Percentiles rank a stretch among this genome's conserved stretches.
phyloP scores from a whole-genome alignment of 805 yeast species.

The Wickerhamomyces bisporus region DNA sequence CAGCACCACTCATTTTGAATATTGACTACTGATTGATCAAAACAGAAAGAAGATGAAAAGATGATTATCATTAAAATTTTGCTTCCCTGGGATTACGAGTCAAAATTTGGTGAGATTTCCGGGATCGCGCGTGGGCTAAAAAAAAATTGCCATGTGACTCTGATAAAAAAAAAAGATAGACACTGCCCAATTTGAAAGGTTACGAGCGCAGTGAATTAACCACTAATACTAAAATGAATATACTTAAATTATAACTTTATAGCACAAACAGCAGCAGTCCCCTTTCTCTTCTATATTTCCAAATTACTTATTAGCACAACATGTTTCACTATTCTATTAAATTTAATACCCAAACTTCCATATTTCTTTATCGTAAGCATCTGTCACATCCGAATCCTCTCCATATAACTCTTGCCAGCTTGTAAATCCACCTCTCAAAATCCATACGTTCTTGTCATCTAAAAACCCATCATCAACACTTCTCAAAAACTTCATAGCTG shows the following conservation, averaged over 20 bases:
- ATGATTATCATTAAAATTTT: neutral
- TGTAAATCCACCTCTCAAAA: conserved; percentile 79
- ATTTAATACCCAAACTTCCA: conserved; percentile 28
- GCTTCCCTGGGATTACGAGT: neutral
- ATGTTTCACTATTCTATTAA: no score
- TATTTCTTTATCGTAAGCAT: conserved; percentile 43
- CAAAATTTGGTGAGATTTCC: neutral
- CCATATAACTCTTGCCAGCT: conserved; percentile 81
- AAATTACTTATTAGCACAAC: no score
- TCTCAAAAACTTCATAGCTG: conserved; percentile 59
- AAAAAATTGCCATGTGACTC: conserved; percentile 1
- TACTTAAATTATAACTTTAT: no score
- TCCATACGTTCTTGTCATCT: conserved; percentile 49
- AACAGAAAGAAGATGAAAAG: neutral
- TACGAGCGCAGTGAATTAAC: no score
- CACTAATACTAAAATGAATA: no score
- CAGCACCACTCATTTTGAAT: conserved; percentile 12
- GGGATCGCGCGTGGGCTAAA: neutral
- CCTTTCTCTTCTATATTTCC: no score
- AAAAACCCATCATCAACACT: conserved; percentile 22
- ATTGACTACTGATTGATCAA: no score
- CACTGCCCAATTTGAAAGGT: no score
- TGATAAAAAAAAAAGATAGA: no score
- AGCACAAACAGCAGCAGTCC: no score
- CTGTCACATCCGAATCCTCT: conserved; percentile 58